These are phyloP conservation scores for Sporothrix phasma DNA, from an alignment of 2,329 filamentous ascomycete genomes.

Conservation along the genomic window DNA sequence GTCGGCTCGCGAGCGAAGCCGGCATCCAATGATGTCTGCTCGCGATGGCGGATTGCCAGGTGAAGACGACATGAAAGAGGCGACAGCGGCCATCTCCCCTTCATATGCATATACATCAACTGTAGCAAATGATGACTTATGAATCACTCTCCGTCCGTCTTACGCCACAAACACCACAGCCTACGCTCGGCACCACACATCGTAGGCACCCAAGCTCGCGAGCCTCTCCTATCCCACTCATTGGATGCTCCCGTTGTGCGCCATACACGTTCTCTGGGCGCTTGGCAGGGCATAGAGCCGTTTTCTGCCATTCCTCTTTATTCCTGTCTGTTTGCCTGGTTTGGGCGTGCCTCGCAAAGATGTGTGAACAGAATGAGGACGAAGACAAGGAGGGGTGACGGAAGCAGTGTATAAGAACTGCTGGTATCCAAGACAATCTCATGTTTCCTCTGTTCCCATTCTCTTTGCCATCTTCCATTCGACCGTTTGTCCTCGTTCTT, in stretches of 20 bases:
- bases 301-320: neutral
- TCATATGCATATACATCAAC: too few species aligned
- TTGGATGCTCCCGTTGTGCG: neutral
- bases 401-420: neutral
- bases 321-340: neutral
- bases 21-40: too few species aligned
- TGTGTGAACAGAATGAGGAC: too few species aligned
- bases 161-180: too few species aligned
- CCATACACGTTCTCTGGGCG: neutral
- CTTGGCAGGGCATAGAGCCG: neutral
- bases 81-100: too few species aligned
- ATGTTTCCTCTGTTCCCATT: neutral
- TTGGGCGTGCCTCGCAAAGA: too few species aligned
- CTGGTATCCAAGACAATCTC: neutral
- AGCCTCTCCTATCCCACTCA: neutral
- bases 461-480: neutral
- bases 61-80: neutral
- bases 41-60: too few species aligned
- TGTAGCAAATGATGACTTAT: constrained; percentile 8
- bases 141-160: constrained; percentile 15
- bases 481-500: neutral
- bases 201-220: neutral
- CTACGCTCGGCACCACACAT: neutral
- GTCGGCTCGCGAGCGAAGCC: too few species aligned
- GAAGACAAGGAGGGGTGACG: neutral